A percentile compares a stretch with the other conserved stretches of the same genome.
Conservation (phyloP, 257 asterid genomes). For the Sherardia arvensis region DNA sequence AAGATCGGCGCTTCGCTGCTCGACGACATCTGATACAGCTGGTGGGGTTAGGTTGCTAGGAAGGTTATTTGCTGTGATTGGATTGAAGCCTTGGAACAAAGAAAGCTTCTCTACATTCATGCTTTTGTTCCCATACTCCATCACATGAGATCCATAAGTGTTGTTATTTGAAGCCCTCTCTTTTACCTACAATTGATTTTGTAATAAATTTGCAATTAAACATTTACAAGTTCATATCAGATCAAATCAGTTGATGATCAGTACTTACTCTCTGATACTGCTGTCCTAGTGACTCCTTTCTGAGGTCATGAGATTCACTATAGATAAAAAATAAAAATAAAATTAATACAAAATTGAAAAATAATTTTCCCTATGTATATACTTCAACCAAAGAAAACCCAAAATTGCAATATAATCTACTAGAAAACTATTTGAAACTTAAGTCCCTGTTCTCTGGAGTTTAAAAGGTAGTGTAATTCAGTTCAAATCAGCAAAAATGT, state of each 20-base stretch:
- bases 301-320: conserved; percentile 79
- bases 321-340: neutral
- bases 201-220: neutral
- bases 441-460: too few species aligned
- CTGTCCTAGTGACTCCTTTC: conserved; percentile 53
- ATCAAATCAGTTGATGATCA: neutral
- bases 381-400: too few species aligned
- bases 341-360: too few species aligned
- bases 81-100: conserved; percentile 72
- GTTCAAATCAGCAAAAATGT: too few species aligned
- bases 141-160: conserved; percentile 81
- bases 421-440: neutral
- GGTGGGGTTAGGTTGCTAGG: conserved; percentile 24
- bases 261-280: conserved; percentile 52
- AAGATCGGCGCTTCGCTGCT: conserved; percentile 84
- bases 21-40: conserved; percentile 36
- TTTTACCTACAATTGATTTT: conserved; percentile 42
- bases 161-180: conserved; percentile 64
- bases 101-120: conserved; percentile 55
- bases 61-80: conserved; percentile 52
- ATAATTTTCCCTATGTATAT: too few species aligned
- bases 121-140: conserved; percentile 76
- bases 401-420: too few species aligned
- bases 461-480: too few species aligned
- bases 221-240: neutral